phyloP scores from a whole-genome alignment of 345 rosid genomes.

The Citrus medica region DNA sequence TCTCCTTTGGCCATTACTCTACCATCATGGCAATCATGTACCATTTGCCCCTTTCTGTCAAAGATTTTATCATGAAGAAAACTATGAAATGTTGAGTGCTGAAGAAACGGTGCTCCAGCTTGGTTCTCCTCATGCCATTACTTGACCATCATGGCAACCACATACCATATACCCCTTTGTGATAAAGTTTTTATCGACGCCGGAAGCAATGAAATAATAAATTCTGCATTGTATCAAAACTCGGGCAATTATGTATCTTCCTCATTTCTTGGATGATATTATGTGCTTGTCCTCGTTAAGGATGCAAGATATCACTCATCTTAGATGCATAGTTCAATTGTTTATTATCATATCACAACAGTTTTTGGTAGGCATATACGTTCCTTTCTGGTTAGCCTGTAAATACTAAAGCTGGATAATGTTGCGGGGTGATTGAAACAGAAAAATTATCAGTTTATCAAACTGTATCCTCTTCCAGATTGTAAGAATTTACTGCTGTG shows the following conservation, averaged over 20 bases:
- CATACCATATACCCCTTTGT: slow-evolving; percentile 60
- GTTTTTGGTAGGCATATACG: background rate
- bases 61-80: slow-evolving; percentile 50
- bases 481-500: too few relatives aligned
- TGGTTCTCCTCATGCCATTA: slow-evolving; percentile 69
- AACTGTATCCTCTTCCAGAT: background rate
- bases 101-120: slow-evolving; percentile 54
- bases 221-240: too few relatives aligned
- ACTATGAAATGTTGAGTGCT: slow-evolving; percentile 49
- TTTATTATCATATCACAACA: background rate
- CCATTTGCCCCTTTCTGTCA: slow-evolving; percentile 61
- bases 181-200: slow-evolving; percentile 44
- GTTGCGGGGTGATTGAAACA: background rate
- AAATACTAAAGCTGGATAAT: too few relatives aligned
- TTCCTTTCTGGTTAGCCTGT: background rate
- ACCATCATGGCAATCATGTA: slow-evolving; percentile 48
- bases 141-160: slow-evolving; percentile 34
- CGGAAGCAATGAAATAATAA: slow-evolving; percentile 2
- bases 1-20: slow-evolving; percentile 60
- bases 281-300: too few relatives aligned
- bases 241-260: slow-evolving; percentile 25
- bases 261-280: background rate
- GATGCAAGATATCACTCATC: background rate
- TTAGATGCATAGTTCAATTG: background rate
- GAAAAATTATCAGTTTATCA: background rate